Base-by-base conservation (phyloP, 2,329 filamentous ascomycete genomes). In the Neophaeococcomyces mojaviensis region DNA sequence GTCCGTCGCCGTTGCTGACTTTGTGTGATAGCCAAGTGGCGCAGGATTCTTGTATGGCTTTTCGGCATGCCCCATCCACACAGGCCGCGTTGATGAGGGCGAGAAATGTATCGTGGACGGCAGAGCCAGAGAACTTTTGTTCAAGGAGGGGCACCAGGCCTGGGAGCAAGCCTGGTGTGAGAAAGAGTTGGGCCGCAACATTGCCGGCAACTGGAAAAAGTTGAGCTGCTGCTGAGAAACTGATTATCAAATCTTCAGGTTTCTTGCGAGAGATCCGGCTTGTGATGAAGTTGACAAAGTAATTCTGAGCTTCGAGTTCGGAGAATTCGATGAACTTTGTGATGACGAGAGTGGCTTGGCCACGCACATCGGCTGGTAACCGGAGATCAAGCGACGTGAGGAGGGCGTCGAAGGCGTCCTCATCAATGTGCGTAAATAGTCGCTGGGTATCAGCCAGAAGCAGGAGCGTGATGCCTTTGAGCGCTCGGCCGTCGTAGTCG, bases 51-150 rank as follows among this genome's bases (percentile, higher is more conserved):
- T 81, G 78, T 49, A 97, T 85, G 7, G 85, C 84, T 54, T 89
- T 85, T 18, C 92, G 80, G 59, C 89, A 97, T 6, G 78, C 71
- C 38, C 80, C 76, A 61, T 94, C 86, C 65, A 95, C 86, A 65
- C 88, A 96, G 5, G 90, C 89, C 10, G 87, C 88, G 65, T 89
- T 95, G 48, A 98, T 74, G 68, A 98, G 80, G 59, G 96, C 86
- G 55, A 98, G 67, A 39, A 88, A 84, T 2, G 88, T 86, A 48
- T 86, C 83, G 65, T 95, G 88, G 18, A 97, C 84, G 58, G 87
- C 87, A 55, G 79, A 77, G 61, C 84, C 90, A 70, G 90, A 94
- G 71, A 84, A 86, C 61, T 83, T 88, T 55, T 82, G 78, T 53
- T 84, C 77, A 65, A 94, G 84, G 44, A 94, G 71, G 12, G 84